Evolutionary conservation across 148 eudicot genomes (phyloP), one percentile per base, ranked within the genome.

Genomic region (Chenopodium quinoa): DNA sequence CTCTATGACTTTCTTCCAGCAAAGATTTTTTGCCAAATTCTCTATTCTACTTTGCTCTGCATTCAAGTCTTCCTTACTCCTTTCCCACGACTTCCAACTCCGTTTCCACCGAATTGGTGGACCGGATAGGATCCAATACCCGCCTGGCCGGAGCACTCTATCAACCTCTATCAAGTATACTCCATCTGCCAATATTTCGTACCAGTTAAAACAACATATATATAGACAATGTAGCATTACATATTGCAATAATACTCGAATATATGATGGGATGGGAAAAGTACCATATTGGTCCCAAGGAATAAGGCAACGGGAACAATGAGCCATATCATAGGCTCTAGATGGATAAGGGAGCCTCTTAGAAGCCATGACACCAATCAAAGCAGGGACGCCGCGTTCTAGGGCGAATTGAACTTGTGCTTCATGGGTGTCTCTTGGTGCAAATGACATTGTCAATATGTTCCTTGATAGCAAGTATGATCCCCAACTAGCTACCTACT

Each of bases 231-330:
- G 44, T 37, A 37, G 44, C 44, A 37, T 37, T 4, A 37, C 44
- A 37, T 37, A 37, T 37, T 37, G 5, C 44, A 37, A 37, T 37
- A 37, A 37, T 48, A 48, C 16, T 48, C 14, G 16, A 9, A 48
- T 48, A 11, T 48, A 48, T 56, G 60, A 54, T 16, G 62, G 16
- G 1, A 11, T 17, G 2, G 1, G 22, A 27, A 27, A 67, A 25
- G 64, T 90, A 92, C 93, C 97, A 60, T 87, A 79, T 83, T 90
- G 85, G 73, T 89, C 91, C 97, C 97, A 93, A 9, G 93, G 97
- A 70, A 92, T 91, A 83, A 92, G 92, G 78, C 97, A 92, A 77
- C 97, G 97, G 29, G 97, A 90, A 78, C 97, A 93, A 82, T 93
- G 97, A 80, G 97, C 97, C 93, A 91, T 88, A 80, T 93, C 94